Percentiles rank a stretch among this genome's conserved stretches.
phyloP scores from a whole-genome alignment of 1,284 basidiomycete genomes.

The Trichosporon ovoides region DNA sequence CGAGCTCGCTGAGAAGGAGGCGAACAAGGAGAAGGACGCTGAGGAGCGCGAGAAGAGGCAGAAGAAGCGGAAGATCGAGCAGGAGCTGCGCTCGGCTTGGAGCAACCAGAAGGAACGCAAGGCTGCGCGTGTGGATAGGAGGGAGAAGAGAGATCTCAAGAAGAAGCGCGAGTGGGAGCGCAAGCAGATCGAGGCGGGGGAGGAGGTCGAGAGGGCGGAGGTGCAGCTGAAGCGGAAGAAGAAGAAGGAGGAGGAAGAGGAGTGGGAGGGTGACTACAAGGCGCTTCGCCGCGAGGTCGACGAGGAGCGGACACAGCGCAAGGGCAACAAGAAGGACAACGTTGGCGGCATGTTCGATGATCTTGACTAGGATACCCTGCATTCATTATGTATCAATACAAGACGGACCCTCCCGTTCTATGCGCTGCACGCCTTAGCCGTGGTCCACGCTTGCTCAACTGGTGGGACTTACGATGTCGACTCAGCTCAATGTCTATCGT shows the following conservation, averaged over 20 bases:
- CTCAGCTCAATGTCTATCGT: too few species aligned
- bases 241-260: constrained; percentile 32
- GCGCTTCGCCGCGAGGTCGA: constrained; percentile 53
- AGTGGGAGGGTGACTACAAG: constrained; percentile 38
- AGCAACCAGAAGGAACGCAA: constrained; percentile 61
- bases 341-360: constrained; percentile 50
- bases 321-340: constrained; percentile 51
- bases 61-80: constrained; percentile 51
- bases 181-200: constrained; percentile 45
- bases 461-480: too few species aligned
- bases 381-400: constrained; percentile 8
- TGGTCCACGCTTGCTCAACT: background rate
- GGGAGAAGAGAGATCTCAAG: constrained; percentile 64
- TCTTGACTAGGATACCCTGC: constrained; percentile 25
- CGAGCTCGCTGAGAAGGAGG: constrained; percentile 42
- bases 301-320: constrained; percentile 45
- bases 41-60: constrained; percentile 46
- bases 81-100: constrained; percentile 67
- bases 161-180: constrained; percentile 60
- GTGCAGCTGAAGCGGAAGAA: constrained; percentile 13
- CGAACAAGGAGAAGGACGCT: constrained; percentile 17
- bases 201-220: constrained; percentile 24
- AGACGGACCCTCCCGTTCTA: constrained; percentile 24
- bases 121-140: constrained; percentile 61
- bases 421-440: background rate